Conservation (phyloP, 1,139 yeast species). For the Magnusiomyces sp. region DNA sequence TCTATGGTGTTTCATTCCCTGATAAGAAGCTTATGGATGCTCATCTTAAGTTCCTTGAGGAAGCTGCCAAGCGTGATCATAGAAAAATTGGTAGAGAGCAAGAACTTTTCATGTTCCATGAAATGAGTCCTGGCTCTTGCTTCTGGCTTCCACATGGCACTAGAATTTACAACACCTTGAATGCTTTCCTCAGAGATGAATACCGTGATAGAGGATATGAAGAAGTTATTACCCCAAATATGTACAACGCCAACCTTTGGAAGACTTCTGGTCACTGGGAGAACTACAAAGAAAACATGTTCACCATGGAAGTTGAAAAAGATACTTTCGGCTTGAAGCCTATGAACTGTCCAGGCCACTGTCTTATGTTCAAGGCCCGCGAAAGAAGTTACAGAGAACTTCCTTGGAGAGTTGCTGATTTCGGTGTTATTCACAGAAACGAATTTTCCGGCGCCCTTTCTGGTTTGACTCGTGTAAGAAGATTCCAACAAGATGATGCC, state of each 20-base stretch:
- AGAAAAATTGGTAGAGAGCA: conserved; percentile 95
- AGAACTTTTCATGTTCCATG: conserved; percentile 90
- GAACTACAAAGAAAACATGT: conserved; percentile 94
- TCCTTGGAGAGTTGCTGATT: conserved; percentile 95
- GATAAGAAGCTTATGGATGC: conserved; percentile 96
- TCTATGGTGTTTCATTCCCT: conserved; percentile 98
- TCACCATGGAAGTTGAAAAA: conserved; percentile 90
- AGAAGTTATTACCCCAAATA: conserved; percentile 96
- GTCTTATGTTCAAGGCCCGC: conserved; percentile 76
- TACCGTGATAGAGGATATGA: conserved; percentile 90
- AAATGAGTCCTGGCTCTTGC: conserved; percentile 92
- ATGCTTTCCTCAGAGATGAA: conserved; percentile 68
- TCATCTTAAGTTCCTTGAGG: conserved; percentile 88
- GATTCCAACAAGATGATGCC: conserved; percentile 98
- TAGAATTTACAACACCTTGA: conserved; percentile 81
- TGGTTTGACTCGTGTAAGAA: conserved; percentile 90
- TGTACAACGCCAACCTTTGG: conserved; percentile 94
- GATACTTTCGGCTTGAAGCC: conserved; percentile 82
- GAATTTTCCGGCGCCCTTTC: conserved; percentile 87
- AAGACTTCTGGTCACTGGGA: conserved; percentile 98
- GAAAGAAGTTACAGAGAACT: conserved; percentile 90
- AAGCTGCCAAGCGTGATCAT: conserved; percentile 96
- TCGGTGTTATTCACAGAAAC: conserved; percentile 91
- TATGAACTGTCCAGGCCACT: conserved; percentile 99
- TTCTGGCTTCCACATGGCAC: conserved; percentile 99